phyloP scores from a whole-genome alignment of 164 flowering plant genomes.

The Vitis rotundifolia region DNA sequence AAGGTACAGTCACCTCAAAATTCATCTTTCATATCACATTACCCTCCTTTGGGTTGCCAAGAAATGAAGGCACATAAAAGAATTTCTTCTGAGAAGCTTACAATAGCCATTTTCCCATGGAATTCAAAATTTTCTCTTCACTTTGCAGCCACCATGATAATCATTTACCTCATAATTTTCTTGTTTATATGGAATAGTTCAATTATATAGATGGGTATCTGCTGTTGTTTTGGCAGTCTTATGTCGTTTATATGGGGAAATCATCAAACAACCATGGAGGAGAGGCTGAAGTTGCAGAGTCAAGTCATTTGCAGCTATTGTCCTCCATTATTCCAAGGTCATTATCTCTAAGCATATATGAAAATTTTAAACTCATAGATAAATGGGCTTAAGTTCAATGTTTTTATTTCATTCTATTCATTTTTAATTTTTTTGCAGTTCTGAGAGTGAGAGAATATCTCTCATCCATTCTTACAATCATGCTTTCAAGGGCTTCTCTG shows the following conservation, averaged over 20 bases:
- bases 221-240: conserved; percentile 37
- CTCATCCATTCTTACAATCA: conserved; percentile 61
- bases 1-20: conserved; percentile 13
- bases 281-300: conserved; percentile 32
- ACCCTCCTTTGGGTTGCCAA: too few species aligned
- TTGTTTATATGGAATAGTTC: too few species aligned
- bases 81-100: too few species aligned
- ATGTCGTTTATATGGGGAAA: conserved; percentile 86
- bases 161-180: too few species aligned
- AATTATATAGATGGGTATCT: too few species aligned
- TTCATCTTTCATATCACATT: too few species aligned
- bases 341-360: not conserved
- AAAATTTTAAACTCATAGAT: not conserved
- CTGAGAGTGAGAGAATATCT: conserved; percentile 48
- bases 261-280: conserved; percentile 24
- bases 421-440: conserved; percentile 30
- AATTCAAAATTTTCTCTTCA: too few species aligned
- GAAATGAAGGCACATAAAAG: too few species aligned
- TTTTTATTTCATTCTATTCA: not conserved
- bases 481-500: conserved; percentile 83
- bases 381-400: not conserved
- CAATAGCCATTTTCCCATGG: too few species aligned
- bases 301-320: conserved; percentile 47
- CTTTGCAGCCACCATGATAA: too few species aligned
- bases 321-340: conserved; percentile 72